Base-by-base conservation (phyloP, 139 green algal genomes). In the Chlorella sp. region DNA sequence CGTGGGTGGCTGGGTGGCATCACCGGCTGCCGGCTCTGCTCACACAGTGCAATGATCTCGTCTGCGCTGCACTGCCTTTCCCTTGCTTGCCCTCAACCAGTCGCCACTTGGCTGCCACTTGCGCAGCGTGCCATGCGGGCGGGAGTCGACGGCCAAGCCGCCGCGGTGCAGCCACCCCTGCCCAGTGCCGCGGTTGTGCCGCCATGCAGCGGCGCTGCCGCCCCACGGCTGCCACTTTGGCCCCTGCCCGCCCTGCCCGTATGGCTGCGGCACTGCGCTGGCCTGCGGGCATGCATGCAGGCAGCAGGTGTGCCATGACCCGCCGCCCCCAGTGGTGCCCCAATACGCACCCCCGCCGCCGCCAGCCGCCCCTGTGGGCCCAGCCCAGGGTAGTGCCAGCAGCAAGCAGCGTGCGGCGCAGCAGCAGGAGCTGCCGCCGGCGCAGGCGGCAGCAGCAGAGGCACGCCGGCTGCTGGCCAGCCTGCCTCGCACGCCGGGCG, bases 161-260 rank as follows among this genome's bases (percentile, higher is more conserved):
- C 95, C 95, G 0, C 82, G 76, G 41, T 98, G 95, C 87, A 28
- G 26, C 54, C 73, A 86, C 24, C 70, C 76, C 11, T 98, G 95
- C 87, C 67, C 75, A 3, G 87, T 98, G 20, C 88, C 88, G 1
- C 68, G 72, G 28, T 70, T 86, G n/a, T 96, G 94, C 86, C 86
- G 92, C 28, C 94, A 96, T 84, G 90, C 89, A 24, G 84, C 46
- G 0, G 28, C 30, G 4, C 65, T 73, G 34, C 84, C 89, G 28
- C 82, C 83, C 11, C 94, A 98, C 82, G 75, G 86, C 30, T 98
- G 95, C 85, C 95, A 98, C 85, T 98, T 91, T 86, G 95, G 95
- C 5, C 80, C 92, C 0, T 98, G 95, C 85, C 95, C 95, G 32
- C 88, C 92, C 2, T 98, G 95, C 90, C 69, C 83, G 1, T n/a